Base-by-base conservation (phyloP, 2,329 filamentous ascomycete species). In the Ceratocystis destructans region DNA sequence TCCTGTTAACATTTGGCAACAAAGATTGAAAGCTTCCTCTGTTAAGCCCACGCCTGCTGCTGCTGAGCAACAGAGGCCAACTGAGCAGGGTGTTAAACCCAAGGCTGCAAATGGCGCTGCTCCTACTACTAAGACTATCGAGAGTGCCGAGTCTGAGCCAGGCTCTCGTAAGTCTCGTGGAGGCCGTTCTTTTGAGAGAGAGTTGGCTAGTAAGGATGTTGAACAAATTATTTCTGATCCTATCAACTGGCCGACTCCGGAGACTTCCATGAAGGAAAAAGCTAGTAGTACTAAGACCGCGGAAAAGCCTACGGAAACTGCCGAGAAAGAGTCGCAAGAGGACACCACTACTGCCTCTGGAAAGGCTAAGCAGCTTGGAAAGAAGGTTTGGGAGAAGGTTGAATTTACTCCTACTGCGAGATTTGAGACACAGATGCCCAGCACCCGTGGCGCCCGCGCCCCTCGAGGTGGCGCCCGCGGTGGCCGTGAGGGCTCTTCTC, bases 181-280 rank as follows among this genome's bases (percentile, higher is more conserved):
- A 7, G 76, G 75, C 66, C 78, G 80, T 68, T 69, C 73, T 2
- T 37, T 37, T 48, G 64, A 66, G 33, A 66, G 64, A 31, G 64
- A 66, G 15, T 48, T 55, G 10, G 57, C 25, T 5, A n/a, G 15
- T 22, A 64, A 66, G 53, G 53, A 59, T 25, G 64, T 62, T 50
- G 66, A 68, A 53, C 66, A 68, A 41, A 57, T 68, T 10, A 66
- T 68, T 28, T 45, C 48, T 67, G 92, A 97, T 74, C 82, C 89
- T 62, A 79, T 84, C 64, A 86, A 86, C 22, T 99, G 94, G 94
- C 94, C 94, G 17, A 97, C 93, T 2, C 91, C 91, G 0, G 90
- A 96, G 71, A 84, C 87, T 64, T 85, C 87, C 62, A 75, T 76
- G 59, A 78, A 80, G 69, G 90, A 94, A 71, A 83, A 88, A 69